phyloP scores from a whole-genome alignment of 495 filamentous ascomycete genomes.

The Clohesyomyces aquaticus region DNA sequence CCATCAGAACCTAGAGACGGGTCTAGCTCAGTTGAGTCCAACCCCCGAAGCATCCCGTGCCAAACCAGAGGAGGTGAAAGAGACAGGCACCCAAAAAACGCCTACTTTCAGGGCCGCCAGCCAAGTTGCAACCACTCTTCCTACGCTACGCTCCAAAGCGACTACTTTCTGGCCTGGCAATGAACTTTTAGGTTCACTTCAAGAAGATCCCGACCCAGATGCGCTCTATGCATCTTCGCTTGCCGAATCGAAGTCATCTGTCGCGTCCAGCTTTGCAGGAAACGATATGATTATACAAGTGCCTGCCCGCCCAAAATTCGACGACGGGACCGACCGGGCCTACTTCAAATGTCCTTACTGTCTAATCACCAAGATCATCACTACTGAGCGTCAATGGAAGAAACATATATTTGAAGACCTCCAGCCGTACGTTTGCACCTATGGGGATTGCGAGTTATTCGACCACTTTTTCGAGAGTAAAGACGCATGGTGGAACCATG shows the following conservation, averaged over 20 bases:
- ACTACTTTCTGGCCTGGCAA: conserved; percentile 6
- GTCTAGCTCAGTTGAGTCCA: background rate
- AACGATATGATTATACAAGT: conserved; percentile 4
- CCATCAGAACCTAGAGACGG: conserved; percentile 2
- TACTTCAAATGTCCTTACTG: conserved; percentile 26
- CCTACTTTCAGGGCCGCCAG: background rate
- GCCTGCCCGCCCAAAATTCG: conserved; percentile 3
- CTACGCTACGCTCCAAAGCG: conserved; percentile 8
- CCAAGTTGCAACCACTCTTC: conserved; percentile 7
- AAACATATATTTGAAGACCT: conserved; percentile 22
- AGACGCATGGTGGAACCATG: conserved; percentile 16
- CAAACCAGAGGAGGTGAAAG: too few species aligned
- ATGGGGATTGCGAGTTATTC: conserved; percentile 3
- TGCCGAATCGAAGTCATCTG: conserved; percentile 18
- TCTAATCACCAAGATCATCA: conserved; percentile 12
- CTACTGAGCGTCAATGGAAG: conserved; percentile 18
- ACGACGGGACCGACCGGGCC: conserved; percentile 13
- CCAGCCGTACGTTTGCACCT: conserved; percentile 19
- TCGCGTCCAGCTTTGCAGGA: conserved; percentile 14
- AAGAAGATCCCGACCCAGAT: conserved; percentile 1
- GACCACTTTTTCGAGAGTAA: conserved; percentile 18
- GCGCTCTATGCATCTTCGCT: conserved; percentile 22
- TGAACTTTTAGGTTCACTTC: too few species aligned
- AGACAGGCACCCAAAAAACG: background rate
- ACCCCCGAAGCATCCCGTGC: background rate